phyloP scores from a whole-genome alignment of 345 rosid species.

The Rhodamnia argentea region DNA sequence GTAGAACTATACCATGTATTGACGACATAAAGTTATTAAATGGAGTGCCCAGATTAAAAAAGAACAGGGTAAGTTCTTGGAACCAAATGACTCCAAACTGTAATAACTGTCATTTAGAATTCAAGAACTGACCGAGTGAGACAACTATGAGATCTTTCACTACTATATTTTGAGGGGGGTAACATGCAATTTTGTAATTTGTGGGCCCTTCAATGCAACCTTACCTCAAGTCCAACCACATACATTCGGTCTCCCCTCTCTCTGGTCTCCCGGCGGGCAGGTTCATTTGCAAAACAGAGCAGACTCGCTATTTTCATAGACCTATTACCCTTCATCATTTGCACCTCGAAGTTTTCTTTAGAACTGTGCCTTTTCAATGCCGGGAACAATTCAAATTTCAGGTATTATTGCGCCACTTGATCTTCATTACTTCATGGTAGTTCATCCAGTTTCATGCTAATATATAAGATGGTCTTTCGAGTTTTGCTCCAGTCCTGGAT shows the following conservation, averaged over 20 bases:
- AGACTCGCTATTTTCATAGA: neutral
- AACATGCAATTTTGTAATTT: neutral
- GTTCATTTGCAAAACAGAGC: neutral
- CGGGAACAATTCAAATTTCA: conserved; percentile 87
- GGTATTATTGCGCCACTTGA: conserved; percentile 21
- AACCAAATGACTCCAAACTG: neutral
- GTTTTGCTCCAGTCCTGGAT: conserved; percentile 43
- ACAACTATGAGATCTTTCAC: conserved; percentile 11
- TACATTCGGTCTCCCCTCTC: conserved; percentile 1
- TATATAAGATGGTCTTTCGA: neutral
- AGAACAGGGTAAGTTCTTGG: neutral
- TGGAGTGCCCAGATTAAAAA: neutral
- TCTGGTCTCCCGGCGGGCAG: neutral
- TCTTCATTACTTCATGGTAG: neutral
- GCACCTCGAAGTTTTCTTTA: neutral
- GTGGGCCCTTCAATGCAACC: conserved; percentile 30
- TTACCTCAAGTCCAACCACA: conserved; percentile 39
- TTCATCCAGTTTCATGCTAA: neutral
- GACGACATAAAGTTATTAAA: neutral
- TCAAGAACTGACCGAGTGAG: neutral
- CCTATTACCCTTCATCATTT: neutral
- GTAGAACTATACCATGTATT: neutral
- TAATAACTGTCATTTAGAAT: neutral
- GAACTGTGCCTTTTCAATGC: conserved; percentile 36
- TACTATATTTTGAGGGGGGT: neutral